Percentiles rank a stretch among this genome's conserved stretches.
Conservation (phyloP, 768 basidiomycete genomes). For the Tricholoma flavovirens region DNA sequence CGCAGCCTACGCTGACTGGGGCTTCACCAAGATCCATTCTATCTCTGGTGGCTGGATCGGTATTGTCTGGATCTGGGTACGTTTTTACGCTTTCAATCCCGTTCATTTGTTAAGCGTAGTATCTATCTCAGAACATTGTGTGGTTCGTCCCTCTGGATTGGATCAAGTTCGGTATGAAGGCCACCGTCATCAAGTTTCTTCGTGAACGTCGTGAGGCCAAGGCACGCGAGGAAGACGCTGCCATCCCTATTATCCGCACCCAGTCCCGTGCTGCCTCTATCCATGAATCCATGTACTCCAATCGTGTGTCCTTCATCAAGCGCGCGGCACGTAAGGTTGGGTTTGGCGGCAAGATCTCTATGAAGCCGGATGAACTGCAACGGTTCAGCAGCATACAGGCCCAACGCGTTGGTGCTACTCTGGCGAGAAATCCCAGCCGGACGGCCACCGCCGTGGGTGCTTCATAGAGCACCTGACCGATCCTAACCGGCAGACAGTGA, state of each 20-base stretch:
- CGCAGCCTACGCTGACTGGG: conserved; percentile 89
- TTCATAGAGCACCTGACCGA: conserved; percentile 1
- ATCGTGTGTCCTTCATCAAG: conserved; percentile 90
- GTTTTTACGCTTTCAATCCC: conserved; percentile 22
- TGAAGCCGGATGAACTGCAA: conserved; percentile 82
- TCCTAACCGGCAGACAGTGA: not conserved
- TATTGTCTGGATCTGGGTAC: conserved; percentile 94
- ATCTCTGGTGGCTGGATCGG: conserved; percentile 96
- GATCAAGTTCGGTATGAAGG: conserved; percentile 97
- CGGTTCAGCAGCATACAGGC: conserved; percentile 87
- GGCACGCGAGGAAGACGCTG: conserved; percentile 36
- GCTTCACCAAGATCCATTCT: conserved; percentile 77
- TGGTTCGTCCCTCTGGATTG: conserved; percentile 96
- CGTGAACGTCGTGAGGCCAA: conserved; percentile 59
- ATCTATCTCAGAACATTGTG: conserved; percentile 65
- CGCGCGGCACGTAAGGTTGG: conserved; percentile 86
- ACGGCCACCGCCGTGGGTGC: conserved; percentile 27
- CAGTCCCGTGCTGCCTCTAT: conserved; percentile 85
- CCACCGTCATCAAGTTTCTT: conserved; percentile 80
- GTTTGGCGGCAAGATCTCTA: conserved; percentile 72
- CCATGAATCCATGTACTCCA: conserved; percentile 91
- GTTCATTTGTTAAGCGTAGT: not conserved
- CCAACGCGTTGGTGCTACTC: conserved; percentile 64
- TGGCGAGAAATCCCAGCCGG: conserved; percentile 72
- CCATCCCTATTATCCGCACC: conserved; percentile 78